Conservation (phyloP, 768 basidiomycete genomes). For the Pholiota microspora region DNA sequence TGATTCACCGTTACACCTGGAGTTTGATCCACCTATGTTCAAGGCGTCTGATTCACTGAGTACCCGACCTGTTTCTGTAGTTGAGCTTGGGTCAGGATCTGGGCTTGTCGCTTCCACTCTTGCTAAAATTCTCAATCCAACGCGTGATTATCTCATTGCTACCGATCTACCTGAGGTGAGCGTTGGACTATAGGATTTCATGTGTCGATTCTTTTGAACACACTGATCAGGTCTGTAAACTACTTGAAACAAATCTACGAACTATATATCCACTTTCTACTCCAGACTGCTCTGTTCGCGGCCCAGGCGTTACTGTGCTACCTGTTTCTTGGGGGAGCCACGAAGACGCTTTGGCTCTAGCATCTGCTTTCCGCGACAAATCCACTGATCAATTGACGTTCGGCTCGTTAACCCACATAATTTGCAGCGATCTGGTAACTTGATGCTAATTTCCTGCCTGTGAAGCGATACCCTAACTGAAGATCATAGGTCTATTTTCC, state of each 20-base stretch:
- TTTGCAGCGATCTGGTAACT: conserved; percentile 84
- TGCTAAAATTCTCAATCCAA: conserved; percentile 31
- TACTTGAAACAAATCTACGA: conserved; percentile 39
- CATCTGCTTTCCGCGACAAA: conserved; percentile 32
- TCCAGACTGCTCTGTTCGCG: neutral
- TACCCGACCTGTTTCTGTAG: conserved; percentile 28
- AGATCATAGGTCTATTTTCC: conserved; percentile 79
- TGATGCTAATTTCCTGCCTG: neutral
- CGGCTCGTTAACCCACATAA: conserved; percentile 53
- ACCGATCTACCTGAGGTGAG: conserved; percentile 81
- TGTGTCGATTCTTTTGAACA: neutral
- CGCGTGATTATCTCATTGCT: conserved; percentile 47
- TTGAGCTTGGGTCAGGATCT: conserved; percentile 83
- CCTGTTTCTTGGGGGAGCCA: conserved; percentile 73
- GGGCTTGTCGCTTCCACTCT: conserved; percentile 55
- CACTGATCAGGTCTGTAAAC: conserved; percentile 39
- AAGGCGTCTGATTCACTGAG: conserved; percentile 14
- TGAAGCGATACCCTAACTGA: neutral
- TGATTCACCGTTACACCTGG: conserved; percentile 27
- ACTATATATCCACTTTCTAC: neutral
- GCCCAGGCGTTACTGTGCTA: conserved; percentile 36
- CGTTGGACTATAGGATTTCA: neutral
- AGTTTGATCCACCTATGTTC: conserved; percentile 58
- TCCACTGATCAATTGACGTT: conserved; percentile 2
- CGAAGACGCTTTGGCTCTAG: conserved; percentile 39